Conservation (phyloP, 345 rosid genomes). For the Gossypium anomalum region DNA sequence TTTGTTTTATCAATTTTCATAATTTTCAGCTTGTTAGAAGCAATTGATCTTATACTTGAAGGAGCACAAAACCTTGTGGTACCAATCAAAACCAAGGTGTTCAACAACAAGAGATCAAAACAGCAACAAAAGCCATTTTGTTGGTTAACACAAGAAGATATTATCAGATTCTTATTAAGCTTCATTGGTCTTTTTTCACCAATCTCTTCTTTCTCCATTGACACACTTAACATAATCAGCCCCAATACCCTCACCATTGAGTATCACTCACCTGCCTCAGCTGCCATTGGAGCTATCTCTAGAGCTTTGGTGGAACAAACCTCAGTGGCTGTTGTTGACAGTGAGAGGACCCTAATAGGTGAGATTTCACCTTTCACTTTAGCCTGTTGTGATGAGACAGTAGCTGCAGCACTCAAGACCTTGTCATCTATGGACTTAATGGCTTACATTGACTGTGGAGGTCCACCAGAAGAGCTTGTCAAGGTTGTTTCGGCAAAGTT, state of each 20-base stretch:
- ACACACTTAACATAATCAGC: conserved; percentile 51
- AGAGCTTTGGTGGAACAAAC: conserved; percentile 49
- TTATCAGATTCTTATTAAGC: conserved; percentile 66
- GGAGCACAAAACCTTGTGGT: conserved; percentile 90
- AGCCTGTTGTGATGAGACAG: conserved; percentile 59
- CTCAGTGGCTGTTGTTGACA: conserved; percentile 66
- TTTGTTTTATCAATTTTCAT: background rate
- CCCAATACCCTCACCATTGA: conserved; percentile 45
- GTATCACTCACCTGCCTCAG: conserved; percentile 60
- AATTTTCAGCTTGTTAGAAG: conserved; percentile 59
- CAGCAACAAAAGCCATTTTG: conserved; percentile 56
- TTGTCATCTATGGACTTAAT: conserved; percentile 74
- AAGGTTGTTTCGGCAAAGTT: conserved; percentile 46
- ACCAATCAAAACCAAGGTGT: conserved; percentile 47
- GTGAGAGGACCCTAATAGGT: conserved; percentile 52
- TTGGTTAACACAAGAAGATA: conserved; percentile 91
- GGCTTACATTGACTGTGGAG: conserved; percentile 82
- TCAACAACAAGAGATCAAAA: conserved; percentile 42
- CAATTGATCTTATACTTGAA: conserved; percentile 66
- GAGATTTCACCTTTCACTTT: conserved; percentile 76
- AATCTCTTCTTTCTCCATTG: conserved; percentile 58
- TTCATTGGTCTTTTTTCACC: conserved; percentile 75
- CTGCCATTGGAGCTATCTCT: conserved; percentile 45
- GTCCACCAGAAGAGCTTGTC: conserved; percentile 74
- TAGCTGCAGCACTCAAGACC: conserved; percentile 62